These are phyloP conservation scores for Erysimum cheiranthoides DNA, from an alignment of 345 rosid genomes.

Conservation along the genomic window DNA sequence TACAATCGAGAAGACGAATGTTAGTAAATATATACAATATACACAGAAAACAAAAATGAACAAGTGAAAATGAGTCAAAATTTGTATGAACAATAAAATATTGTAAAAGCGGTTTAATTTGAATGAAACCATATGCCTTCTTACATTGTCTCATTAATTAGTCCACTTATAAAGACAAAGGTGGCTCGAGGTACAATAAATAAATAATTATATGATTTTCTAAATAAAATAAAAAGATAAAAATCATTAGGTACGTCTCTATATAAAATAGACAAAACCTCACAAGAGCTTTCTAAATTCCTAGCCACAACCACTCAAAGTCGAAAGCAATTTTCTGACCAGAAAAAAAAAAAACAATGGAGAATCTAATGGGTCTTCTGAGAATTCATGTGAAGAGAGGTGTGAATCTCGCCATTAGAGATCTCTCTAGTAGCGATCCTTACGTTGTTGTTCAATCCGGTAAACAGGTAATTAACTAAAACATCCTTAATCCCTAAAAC, in stretches of 20 bases:
- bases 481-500: background rate
- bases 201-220: too few species aligned
- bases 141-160: too few species aligned
- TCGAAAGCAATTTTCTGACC: background rate
- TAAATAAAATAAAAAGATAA: background rate
- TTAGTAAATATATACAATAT: too few species aligned
- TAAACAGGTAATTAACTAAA: conserved; percentile 60
- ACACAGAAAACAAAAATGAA: too few species aligned
- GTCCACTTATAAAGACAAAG: too few species aligned
- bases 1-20: too few species aligned
- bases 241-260: background rate
- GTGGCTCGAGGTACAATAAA: too few species aligned
- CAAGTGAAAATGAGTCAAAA: too few species aligned
- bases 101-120: too few species aligned
- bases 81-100: too few species aligned
- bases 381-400: conserved; percentile 73
- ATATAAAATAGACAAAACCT: background rate
- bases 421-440: conserved; percentile 82
- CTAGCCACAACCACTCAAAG: background rate
- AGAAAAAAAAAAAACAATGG: conserved; percentile 56
- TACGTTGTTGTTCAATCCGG: conserved; percentile 70
- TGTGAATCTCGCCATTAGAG: conserved; percentile 86
- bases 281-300: conserved; percentile 14
- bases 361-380: conserved; percentile 71
- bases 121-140: too few species aligned